Evolutionary conservation across 1,139 yeast species (phyloP), one percentile per base, ranked within the genome.

Genomic region (Suhomyces guaymorum): DNA sequence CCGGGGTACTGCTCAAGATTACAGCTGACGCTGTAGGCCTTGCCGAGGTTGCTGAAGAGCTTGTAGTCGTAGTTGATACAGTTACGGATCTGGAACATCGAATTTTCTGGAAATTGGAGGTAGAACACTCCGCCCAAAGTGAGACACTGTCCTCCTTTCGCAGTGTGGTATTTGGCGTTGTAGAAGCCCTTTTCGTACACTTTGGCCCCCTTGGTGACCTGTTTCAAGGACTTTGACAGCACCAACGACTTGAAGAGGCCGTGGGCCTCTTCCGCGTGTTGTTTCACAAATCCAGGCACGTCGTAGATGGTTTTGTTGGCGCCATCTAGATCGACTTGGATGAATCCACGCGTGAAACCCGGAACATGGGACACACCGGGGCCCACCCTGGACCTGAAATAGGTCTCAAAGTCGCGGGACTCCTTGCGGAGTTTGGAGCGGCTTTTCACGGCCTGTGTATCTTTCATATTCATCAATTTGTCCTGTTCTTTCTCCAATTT

Each of bases 81-180:
- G 43, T 63, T 66, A 17, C 72, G 61, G 6, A 66, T 48, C 46
- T 67, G 74, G 27, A 73, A 60, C 38, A 81, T 66, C 0, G 78
- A 50, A 1, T 60, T 62, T 4, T 53, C 46, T 0, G 75, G 73
- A 7, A 63, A 51, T 15, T 54, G 48, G 15, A 83, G 41, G 47
- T 70, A 80, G 35, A 80, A 71, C 0, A 82, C 47, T 0, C 94
- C 92, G 7, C 86, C 89, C 15, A 78, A 57, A 1, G 80, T 71
- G 20, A 73, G 55, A 15, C 75, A 64, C 30, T 70, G 68, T 1
- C 72, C 73, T 6, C 70, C 71, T 30, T 61, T 66, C 4, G 73
- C 46, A 0, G 79, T 61, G 1, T 52, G 52, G 46, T 69, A 71
- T n/a, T 45, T 42, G 2, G 73, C 54, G 15, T 55, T 48, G 43